Evolutionary conservation across 2,329 filamentous ascomycete species (phyloP).

Genomic region (Rhinocladiella similis): DNA sequence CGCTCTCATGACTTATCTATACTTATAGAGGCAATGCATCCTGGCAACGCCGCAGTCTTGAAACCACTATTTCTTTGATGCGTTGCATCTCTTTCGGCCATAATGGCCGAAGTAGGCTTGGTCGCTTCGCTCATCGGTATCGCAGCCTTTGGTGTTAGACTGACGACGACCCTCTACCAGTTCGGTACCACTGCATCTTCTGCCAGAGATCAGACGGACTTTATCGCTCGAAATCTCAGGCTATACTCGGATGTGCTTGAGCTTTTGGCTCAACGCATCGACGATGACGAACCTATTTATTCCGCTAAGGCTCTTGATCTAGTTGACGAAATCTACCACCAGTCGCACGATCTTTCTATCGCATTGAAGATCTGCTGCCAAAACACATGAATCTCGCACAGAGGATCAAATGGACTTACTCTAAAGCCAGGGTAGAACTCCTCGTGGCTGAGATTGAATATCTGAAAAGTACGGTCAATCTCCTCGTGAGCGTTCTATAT

Average conservation of each 20-base stretch:
- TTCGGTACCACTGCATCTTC: constrained; percentile 7
- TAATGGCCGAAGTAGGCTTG: constrained; percentile 10
- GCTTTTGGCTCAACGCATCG: constrained; percentile 5
- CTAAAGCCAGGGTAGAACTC: constrained; percentile 11
- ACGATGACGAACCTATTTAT: constrained; percentile 12
- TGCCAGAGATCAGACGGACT: constrained; percentile 10
- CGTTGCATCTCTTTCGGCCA: too few species aligned
- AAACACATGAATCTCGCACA: constrained; percentile 5
- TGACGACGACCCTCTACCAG: constrained; percentile 12
- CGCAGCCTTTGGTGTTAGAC: constrained; percentile 10
- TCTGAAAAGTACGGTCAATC: constrained; percentile 10
- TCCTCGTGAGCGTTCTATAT: constrained; percentile 8
- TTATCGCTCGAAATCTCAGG: constrained; percentile 11
- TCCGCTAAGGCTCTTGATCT: constrained; percentile 9
- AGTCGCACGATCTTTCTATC: constrained; percentile 9
- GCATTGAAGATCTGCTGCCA: constrained; percentile 6
- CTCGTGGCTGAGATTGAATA: constrained; percentile 17
- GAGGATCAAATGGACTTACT: constrained; percentile 18
- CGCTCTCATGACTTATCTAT: too few species aligned
- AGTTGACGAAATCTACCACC: constrained; percentile 7
- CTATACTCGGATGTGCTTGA: constrained; percentile 18
- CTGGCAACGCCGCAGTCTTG: too few species aligned
- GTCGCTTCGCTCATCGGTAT: constrained; percentile 15
- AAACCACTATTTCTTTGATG: too few species aligned
- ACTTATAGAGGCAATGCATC: too few species aligned